A percentile compares a stretch with the other conserved stretches of the same genome.
Conservation (phyloP, 2,329 filamentous ascomycete species). For the Cladosporium sp. region DNA sequence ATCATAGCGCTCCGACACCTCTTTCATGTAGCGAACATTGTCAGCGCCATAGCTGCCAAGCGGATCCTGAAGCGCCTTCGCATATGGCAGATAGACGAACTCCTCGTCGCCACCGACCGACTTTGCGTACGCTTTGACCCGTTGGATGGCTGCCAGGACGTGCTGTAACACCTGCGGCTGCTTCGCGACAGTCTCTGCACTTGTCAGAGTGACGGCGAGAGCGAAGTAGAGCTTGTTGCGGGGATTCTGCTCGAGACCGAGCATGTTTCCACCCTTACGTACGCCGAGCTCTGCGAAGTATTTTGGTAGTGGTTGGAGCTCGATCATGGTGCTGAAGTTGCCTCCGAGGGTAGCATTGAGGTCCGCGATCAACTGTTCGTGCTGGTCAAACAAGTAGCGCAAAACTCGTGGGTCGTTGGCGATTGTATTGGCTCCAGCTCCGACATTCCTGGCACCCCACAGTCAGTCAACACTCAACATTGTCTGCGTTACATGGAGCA, state of each 20-base stretch:
- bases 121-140: background rate
- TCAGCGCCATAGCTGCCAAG: constrained; percentile 25
- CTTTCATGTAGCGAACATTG: constrained; percentile 6
- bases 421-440: background rate
- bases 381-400: background rate
- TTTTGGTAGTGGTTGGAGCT: background rate
- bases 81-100: constrained; percentile 34
- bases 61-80: constrained; percentile 33
- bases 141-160: background rate
- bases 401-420: background rate
- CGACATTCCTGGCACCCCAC: background rate
- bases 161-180: background rate
- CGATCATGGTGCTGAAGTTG: constrained; percentile 4
- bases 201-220: background rate
- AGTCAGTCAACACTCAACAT: background rate
- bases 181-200: background rate
- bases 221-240: constrained; percentile 6
- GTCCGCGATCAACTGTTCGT: background rate
- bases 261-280: constrained; percentile 1
- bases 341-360: background rate
- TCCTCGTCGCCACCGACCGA: constrained; percentile 9
- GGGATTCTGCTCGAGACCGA: constrained; percentile 2
- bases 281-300: background rate
- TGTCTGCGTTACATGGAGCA: background rate
- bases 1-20: constrained; percentile 2